Evolutionary conservation across 441 rosid genomes (phyloP), one percentile per base, ranked within the genome.

Genomic region (Erysimum pusillum): DNA sequence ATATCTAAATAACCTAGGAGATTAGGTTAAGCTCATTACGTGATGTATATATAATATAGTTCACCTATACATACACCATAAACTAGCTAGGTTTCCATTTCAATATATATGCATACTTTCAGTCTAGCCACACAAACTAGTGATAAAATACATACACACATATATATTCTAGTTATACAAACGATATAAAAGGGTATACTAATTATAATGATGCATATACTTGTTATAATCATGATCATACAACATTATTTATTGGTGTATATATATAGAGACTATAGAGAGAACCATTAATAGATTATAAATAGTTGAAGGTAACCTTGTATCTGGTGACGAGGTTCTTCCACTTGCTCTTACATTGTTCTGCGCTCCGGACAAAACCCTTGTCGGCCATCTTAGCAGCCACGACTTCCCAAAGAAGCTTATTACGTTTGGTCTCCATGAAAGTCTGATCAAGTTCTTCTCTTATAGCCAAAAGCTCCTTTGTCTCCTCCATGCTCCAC

Each of bases 331-430:
- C 93, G 70, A 95, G 97, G 77, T 95, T 95, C 73, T 95, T 95
- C 99, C 99, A 95, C 83, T 95, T 95, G 89, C 98, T 91, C 84
- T 95, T 95, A 87, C 99, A 92, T 92, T 95, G 99, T 61, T 92
- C 99, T 4, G 98, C 70, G 84, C 94, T 95, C 1, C 99, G 96
- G 74, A 73, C 79, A 52, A 73, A 95, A 54, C 98, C 97, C 67
- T 86, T 87, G 49, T 90, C 97, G 66, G 81, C 90, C 97, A 95
- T 88, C 71, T 79, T 85, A 14, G 84, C 80, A 46, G 97, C 81
- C 20, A 91, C 87, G 5, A 95, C 85, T 78, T 88, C 96, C 99
- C 99, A 95, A 22, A 95, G 85, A 54, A 84, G 83, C 86, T 95
- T 95, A 82, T 95, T 95, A 74, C 99, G 81, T 67, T 92, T 95